These are phyloP conservation scores for Alternaria triticina DNA, from an alignment of 2,329 filamentous ascomycete species.

Conservation along the genomic window DNA sequence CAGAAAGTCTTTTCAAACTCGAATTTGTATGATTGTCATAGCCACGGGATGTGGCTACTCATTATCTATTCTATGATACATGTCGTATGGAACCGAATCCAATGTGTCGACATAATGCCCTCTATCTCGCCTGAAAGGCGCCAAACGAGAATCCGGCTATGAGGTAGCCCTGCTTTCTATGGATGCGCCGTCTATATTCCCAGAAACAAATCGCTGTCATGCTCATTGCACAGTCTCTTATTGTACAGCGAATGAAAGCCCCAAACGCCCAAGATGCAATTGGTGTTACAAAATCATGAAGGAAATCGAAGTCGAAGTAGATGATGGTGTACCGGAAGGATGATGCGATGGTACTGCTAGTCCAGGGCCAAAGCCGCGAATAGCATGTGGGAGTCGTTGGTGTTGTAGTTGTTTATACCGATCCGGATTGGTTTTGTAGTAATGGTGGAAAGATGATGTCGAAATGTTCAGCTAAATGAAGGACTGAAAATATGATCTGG, in stretches of 20 bases:
- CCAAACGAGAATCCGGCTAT: background rate
- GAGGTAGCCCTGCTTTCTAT: conserved; percentile 9
- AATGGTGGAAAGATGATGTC: background rate
- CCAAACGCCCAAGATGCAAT: conserved; percentile 25
- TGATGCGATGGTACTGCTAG: background rate
- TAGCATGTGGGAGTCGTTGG: background rate
- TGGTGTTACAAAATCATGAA: conserved; percentile 11
- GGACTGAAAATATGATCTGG: conserved; percentile 2
- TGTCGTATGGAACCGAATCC: conserved; percentile 1
- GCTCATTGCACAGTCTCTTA: conserved; percentile 15
- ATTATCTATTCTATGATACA: background rate
- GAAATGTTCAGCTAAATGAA: background rate
- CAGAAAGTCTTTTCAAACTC: background rate
- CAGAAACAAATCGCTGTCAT: conserved; percentile 12
- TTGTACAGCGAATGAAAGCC: conserved; percentile 13
- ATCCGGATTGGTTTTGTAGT: background rate
- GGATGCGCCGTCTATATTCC: conserved; percentile 19
- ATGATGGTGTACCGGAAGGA: background rate
- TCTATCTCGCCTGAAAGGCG: conserved; percentile 1
- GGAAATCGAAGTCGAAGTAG: background rate
- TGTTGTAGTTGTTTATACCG: background rate
- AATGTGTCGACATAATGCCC: conserved; percentile 1
- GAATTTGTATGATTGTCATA: background rate
- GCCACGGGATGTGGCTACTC: background rate
- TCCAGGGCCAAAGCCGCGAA: conserved; percentile 5